Conservation (phyloP, 768 basidiomycete species). For the Tricholoma terreum region DNA sequence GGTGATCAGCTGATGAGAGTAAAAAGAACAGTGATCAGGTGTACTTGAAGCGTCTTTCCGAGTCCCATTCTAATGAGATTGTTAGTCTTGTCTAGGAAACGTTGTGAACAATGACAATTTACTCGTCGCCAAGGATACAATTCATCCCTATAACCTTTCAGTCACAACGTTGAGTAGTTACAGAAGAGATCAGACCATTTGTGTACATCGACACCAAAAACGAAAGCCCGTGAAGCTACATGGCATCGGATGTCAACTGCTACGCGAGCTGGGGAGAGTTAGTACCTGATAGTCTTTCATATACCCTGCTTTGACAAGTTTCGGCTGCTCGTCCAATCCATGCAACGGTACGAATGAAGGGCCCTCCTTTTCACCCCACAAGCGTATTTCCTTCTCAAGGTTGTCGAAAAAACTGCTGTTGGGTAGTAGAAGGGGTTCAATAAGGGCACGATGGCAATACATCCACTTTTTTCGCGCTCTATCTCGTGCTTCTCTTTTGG, state of each 20-base stretch:
- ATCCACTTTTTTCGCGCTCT: constrained; percentile 45
- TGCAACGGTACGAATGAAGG: constrained; percentile 34
- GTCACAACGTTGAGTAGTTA: neutral
- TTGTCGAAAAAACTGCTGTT: constrained; percentile 35
- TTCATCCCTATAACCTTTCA: constrained; percentile 47
- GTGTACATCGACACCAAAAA: constrained; percentile 66
- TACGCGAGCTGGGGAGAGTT: neutral
- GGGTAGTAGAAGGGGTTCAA: constrained; percentile 45
- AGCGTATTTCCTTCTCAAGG: constrained; percentile 28
- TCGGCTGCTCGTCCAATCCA: constrained; percentile 45
- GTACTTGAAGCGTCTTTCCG: constrained; percentile 61
- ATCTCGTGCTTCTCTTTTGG: constrained; percentile 36
- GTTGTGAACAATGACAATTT: constrained; percentile 17
- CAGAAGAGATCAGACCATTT: constrained; percentile 41
- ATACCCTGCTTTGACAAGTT: constrained; percentile 48
- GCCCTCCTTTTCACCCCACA: constrained; percentile 2
- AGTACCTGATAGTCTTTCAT: constrained; percentile 73
- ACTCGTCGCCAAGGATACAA: constrained; percentile 72
- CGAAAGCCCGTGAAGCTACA: constrained; percentile 57
- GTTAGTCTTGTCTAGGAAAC: neutral
- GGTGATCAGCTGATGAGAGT: neutral
- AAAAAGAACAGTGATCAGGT: neutral
- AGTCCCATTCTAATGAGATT: constrained; percentile 50
- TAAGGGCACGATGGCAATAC: constrained; percentile 38
- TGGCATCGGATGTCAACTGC: neutral